phyloP scores from a whole-genome alignment of 208 protist genomes.

The Willaertia magna region DNA sequence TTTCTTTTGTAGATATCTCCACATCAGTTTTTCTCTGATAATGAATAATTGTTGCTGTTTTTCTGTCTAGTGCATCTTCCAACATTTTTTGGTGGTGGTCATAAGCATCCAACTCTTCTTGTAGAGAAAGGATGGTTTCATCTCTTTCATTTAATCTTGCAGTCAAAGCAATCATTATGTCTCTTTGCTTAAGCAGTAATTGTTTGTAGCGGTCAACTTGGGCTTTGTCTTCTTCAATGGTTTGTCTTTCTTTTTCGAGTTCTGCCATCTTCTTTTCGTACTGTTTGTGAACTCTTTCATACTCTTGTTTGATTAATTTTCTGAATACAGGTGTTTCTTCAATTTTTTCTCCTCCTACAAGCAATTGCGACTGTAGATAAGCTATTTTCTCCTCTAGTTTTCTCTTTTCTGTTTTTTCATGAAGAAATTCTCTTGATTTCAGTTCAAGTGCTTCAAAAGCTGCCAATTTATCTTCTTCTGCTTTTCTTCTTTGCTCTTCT shows the following conservation, averaged over 20 bases:
- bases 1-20: conserved; percentile 34
- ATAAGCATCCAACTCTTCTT: conserved; percentile 68
- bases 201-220: conserved; percentile 84
- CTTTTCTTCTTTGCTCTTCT: conserved; percentile 31
- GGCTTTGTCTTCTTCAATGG: conserved; percentile 65
- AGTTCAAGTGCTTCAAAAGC: conserved; percentile 37
- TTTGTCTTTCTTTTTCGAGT: conserved; percentile 56
- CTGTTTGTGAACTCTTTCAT: conserved; percentile 38
- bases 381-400: conserved; percentile 35
- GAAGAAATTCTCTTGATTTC: conserved; percentile 26
- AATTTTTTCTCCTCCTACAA: conserved; percentile 19
- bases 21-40: background rate
- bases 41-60: conserved; percentile 1
- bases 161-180: conserved; percentile 85
- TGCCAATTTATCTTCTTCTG: conserved; percentile 40
- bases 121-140: conserved; percentile 61
- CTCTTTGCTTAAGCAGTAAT: conserved; percentile 84
- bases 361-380: conserved; percentile 24
- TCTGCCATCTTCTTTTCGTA: conserved; percentile 49
- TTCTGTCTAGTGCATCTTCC: conserved; percentile 46
- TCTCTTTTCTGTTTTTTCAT: conserved; percentile 39
- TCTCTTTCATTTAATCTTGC: conserved; percentile 76
- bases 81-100: conserved; percentile 54
- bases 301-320: conserved; percentile 33
- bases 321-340: conserved; percentile 31